Evolutionary conservation across 2,329 filamentous ascomycete genomes (phyloP).

Genomic region (Neonectria faginata): DNA sequence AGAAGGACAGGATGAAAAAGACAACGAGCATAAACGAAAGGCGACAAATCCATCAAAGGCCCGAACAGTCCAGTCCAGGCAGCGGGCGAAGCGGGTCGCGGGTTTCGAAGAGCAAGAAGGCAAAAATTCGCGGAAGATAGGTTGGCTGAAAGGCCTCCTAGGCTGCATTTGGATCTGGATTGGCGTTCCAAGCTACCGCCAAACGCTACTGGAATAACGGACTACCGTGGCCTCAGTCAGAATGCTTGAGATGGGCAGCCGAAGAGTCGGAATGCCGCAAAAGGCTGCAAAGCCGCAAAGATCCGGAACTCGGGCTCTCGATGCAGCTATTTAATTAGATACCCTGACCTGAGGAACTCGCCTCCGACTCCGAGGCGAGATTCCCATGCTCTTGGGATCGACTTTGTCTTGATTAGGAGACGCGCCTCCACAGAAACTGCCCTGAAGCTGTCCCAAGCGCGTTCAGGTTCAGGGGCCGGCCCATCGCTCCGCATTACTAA

Average conservation of each 20-base stretch:
- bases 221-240: slow-evolving; percentile 8
- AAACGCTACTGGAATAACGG: slow-evolving; percentile 3
- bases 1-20: background rate
- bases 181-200: slow-evolving; percentile 4
- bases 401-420: slow-evolving; percentile 16
- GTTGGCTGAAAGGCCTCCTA: background rate
- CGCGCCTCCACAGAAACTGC: slow-evolving; percentile 14
- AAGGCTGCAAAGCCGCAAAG: background rate
- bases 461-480: slow-evolving; percentile 15
- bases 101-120: slow-evolving; percentile 12
- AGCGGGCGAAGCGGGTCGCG: slow-evolving; percentile 28
- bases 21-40: slow-evolving; percentile 23
- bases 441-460: background rate
- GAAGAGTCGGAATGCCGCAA: background rate
- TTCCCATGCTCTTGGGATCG: slow-evolving; percentile 11
- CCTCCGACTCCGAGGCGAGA: background rate
- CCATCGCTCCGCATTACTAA: slow-evolving; percentile 15
- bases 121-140: slow-evolving; percentile 3
- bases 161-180: slow-evolving; percentile 1
- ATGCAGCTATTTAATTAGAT: background rate
- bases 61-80: slow-evolving; percentile 18
- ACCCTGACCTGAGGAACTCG: background rate
- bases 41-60: slow-evolving; percentile 10
- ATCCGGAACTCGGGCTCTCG: background rate
- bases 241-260: background rate